phyloP scores from a whole-genome alignment of 2,329 filamentous ascomycete genomes.

The Fusarium cicatricum region DNA sequence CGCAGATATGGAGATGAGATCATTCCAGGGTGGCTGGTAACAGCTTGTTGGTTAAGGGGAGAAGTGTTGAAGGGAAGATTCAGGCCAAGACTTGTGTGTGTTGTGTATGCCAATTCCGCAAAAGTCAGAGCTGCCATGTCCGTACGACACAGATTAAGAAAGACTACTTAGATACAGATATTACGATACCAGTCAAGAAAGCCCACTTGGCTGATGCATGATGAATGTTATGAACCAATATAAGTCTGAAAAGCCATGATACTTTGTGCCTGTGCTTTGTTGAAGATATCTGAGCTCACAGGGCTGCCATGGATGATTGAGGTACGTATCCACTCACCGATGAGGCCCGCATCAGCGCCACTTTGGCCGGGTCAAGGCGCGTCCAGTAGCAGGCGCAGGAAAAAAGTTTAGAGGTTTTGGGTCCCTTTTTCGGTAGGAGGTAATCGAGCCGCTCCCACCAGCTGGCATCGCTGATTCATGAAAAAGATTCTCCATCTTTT shows the following conservation, averaged over 20 bases:
- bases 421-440: background rate
- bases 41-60: background rate
- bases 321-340: slow-evolving; percentile 12
- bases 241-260: background rate
- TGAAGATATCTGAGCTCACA: no score
- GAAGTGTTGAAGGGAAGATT: background rate
- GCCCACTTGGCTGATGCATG: background rate
- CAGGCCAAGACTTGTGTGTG: slow-evolving; percentile 4
- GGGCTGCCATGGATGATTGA: background rate
- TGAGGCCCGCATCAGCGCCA: slow-evolving; percentile 10
- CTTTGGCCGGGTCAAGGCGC: slow-evolving; percentile 12
- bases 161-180: background rate
- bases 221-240: slow-evolving; percentile 20
- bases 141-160: background rate
- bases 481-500: slow-evolving; percentile 30
- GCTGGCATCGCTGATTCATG: slow-evolving; percentile 29
- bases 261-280: no score
- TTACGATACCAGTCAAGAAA: background rate
- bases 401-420: slow-evolving; percentile 27
- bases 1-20: background rate
- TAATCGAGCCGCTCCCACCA: slow-evolving; percentile 7
- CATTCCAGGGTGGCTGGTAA: background rate
- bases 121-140: background rate
- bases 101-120: slow-evolving; percentile 1
- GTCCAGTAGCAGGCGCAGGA: slow-evolving; percentile 26